A percentile compares a stretch with the other conserved stretches of the same genome.
Conservation (phyloP, 1,139 yeast species). For the Saccharomyces hybrid region DNA sequence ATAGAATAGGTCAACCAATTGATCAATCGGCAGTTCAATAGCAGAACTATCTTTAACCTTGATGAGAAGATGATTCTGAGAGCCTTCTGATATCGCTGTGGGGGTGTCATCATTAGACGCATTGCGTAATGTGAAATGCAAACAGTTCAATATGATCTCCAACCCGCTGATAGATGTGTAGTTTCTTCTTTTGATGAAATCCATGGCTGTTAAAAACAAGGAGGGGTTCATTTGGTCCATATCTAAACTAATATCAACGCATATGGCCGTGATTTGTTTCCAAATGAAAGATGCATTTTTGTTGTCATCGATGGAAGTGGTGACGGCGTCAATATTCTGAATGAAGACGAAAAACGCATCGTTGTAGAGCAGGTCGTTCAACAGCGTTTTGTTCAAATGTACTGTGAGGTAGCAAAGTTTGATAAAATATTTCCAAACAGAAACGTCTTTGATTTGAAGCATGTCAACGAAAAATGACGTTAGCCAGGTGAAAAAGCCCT, state of each 20-base stretch:
- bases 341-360: constrained; percentile 4
- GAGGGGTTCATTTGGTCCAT: background rate
- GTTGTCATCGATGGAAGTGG: constrained; percentile 3
- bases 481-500: constrained; percentile 21
- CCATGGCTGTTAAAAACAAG: constrained; percentile 2
- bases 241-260: constrained; percentile 2
- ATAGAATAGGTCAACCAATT: constrained; percentile 16
- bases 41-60: background rate
- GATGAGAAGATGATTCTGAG: constrained; percentile 2
- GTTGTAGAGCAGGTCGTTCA: constrained; percentile 1
- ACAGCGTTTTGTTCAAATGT: constrained; percentile 4
- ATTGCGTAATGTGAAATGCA: background rate
- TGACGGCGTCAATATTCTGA: background rate
- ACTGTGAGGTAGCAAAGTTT: constrained; percentile 12
- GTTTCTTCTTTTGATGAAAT: constrained; percentile 2
- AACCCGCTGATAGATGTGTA: constrained; percentile 2
- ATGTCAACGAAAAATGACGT: constrained; percentile 9
- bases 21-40: constrained; percentile 7
- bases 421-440: constrained; percentile 24
- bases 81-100: constrained; percentile 1
- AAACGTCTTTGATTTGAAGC: constrained; percentile 2
- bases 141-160: constrained; percentile 6
- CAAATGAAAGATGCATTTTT: background rate
- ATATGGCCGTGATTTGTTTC: constrained; percentile 1
- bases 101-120: background rate